Conservation (phyloP, 2,329 filamentous ascomycete species). For the Fusarium secorum region DNA sequence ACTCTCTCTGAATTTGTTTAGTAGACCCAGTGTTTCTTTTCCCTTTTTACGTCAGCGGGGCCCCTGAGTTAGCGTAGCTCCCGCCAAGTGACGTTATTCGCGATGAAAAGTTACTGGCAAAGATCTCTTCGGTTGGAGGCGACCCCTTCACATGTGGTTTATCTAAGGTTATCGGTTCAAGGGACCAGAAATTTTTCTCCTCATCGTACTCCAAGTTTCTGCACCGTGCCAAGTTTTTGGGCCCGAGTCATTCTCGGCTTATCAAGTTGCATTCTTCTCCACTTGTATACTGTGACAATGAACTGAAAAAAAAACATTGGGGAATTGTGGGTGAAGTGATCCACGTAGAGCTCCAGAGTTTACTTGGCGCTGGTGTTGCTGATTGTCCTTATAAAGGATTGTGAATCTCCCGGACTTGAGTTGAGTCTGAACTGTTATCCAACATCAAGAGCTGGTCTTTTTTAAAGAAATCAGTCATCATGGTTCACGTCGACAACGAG, state of each 20-base stretch:
- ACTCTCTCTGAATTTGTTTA: too few species aligned
- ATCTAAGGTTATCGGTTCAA: slow-evolving; percentile 26
- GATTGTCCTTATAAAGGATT: slow-evolving; percentile 21
- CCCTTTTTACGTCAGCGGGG: slow-evolving; percentile 20
- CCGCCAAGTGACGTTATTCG: not conserved
- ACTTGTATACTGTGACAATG: slow-evolving; percentile 11
- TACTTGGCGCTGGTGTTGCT: slow-evolving; percentile 5
- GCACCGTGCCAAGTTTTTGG: slow-evolving; percentile 1
- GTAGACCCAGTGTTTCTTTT: not conserved
- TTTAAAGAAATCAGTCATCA: slow-evolving; percentile 4
- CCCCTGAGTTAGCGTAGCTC: not conserved
- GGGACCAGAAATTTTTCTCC: not conserved
- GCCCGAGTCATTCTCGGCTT: slow-evolving; percentile 15
- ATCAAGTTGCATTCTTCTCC: slow-evolving; percentile 6
- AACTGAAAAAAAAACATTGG: slow-evolving; percentile 12
- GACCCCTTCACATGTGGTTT: slow-evolving; percentile 2
- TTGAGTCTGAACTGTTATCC: not conserved
- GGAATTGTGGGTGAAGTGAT: not conserved
- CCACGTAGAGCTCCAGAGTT: slow-evolving; percentile 23
- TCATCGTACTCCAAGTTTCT: slow-evolving; percentile 1
- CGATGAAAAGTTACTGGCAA: not conserved
- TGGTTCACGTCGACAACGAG: slow-evolving; percentile 34
- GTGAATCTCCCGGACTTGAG: not conserved
- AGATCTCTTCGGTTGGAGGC: slow-evolving; percentile 7
- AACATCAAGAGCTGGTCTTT: not conserved